Evolutionary conservation across 2,329 filamentous ascomycete species (phyloP), one percentile per base, ranked within the genome.

Genomic region (Coniochaeta hoffmannii): DNA sequence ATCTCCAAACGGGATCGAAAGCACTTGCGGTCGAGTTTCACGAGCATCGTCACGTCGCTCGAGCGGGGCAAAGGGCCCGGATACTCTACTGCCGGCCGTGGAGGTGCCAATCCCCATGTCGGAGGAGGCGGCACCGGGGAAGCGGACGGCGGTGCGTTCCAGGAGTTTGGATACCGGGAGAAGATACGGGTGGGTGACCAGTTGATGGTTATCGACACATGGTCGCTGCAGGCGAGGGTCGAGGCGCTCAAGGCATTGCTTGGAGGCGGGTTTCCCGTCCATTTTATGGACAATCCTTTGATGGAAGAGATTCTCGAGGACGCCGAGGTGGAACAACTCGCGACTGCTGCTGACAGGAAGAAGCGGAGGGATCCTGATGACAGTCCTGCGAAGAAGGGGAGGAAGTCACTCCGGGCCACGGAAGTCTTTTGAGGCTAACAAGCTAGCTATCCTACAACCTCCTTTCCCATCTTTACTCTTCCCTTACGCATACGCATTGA

Each of bases 51-150:
- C 44, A 81, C 77, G 0, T 82, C 79, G 1, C 70, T 82, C 2
- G 78, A 82, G 63, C 73, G 73, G 2, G 76, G 78, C 38, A 77
- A 78, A 38, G 80, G 80, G 0, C 80, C 80, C 0, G 76, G 73
- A 32, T 83, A 81, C 62, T 80, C 79, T 7, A 79, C 74, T 1
- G 76, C 79, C 1, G 66, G 69, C 8, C 68, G 70, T 55, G 71
- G 61, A 64, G 69, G 64, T 34, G 71, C 56, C 36, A 75, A 76
- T 56, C 73, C 74, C 1, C 70, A 77, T 56, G 74, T 72, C 0
- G 71, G 72, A 19, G 68, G 71, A 4, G 67, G 66, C 3, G 72
- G 71, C 57, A 30, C n/a, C n/a, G 64, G 67, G 5, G 75, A 73
- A 35, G 70, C 71, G 3, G 72, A 76, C n/a, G 54, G 73, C 8